Evolutionary conservation across 73 alveolate species (phyloP).

Genomic region (Breviolum minutum): DNA sequence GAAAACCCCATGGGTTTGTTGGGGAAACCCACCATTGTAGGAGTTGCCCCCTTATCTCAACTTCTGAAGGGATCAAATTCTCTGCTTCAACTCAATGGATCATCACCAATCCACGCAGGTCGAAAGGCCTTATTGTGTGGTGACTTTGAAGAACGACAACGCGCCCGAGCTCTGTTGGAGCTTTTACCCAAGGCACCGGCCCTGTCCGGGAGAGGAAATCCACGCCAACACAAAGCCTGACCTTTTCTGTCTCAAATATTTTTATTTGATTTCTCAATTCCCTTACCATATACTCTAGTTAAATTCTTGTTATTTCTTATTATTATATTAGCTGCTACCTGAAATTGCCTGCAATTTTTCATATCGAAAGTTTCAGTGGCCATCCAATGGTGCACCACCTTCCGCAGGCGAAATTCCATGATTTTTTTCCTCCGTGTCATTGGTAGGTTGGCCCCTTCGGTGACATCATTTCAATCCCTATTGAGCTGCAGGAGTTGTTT

Average conservation of each 20-base stretch:
- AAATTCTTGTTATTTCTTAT: too few species aligned
- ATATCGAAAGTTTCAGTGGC: too few species aligned
- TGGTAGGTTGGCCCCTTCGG: conserved; percentile 60
- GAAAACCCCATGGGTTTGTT: too few species aligned
- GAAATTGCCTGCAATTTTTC: too few species aligned
- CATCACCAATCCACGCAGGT: neutral
- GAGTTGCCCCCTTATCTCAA: too few species aligned
- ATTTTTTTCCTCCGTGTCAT: neutral
- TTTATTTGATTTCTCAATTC: neutral
- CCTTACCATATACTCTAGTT: neutral
- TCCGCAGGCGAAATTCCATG: too few species aligned
- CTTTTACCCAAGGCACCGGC: conserved; percentile 48
- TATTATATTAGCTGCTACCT: too few species aligned
- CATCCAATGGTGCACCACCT: too few species aligned
- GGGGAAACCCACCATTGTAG: too few species aligned
- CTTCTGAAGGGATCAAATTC: too few species aligned
- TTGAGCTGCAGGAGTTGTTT: conserved; percentile 10
- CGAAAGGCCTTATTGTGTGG: conserved; percentile 44
- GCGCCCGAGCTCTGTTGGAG: conserved; percentile 52
- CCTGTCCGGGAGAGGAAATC: neutral
- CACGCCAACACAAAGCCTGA: too few species aligned
- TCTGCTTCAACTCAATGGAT: neutral
- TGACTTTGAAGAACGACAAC: conserved; percentile 65
- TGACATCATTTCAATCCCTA: conserved; percentile 25
- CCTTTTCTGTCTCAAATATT: neutral